These are phyloP conservation scores for Vitis vinifera DNA, from an alignment of 164 flowering plant genomes.

Conservation along the genomic window DNA sequence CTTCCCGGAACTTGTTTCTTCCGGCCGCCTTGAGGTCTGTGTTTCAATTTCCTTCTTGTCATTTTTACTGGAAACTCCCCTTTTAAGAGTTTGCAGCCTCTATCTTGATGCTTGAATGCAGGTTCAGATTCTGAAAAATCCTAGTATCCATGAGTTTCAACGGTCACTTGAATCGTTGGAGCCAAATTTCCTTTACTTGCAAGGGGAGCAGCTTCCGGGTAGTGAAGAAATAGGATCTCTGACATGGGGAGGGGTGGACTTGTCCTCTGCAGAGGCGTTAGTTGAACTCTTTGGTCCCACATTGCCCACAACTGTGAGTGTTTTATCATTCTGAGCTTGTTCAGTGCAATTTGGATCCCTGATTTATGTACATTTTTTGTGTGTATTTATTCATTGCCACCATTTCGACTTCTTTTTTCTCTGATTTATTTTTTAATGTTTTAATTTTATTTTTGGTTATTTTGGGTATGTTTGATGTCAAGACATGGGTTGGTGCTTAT, in stretches of 20 bases:
- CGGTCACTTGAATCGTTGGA: constrained; percentile 8
- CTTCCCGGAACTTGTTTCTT: constrained; percentile 18
- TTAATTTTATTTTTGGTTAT: too few species aligned
- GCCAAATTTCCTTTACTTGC: constrained; percentile 18
- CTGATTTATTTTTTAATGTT: neutral
- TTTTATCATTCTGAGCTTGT: neutral
- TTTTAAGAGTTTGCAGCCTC: neutral
- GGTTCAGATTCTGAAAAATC: constrained; percentile 18
- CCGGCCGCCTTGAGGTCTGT: constrained; percentile 19
- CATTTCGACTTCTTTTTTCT: neutral
- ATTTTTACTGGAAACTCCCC: neutral
- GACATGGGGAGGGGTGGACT: constrained; percentile 3
- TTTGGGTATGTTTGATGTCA: too few species aligned
- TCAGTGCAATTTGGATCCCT: too few species aligned
- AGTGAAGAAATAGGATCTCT: constrained; percentile 9
- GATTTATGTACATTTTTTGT: too few species aligned
- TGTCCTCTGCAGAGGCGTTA: constrained; percentile 10
- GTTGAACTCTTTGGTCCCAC: constrained; percentile 13
- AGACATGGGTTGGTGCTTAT: neutral
- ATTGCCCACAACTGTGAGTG: constrained; percentile 22
- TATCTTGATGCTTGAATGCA: neutral
- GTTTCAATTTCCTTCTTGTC: neutral
- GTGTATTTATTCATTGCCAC: neutral
- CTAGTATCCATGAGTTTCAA: constrained; percentile 12
- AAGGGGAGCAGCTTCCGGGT: constrained; percentile 15